These are phyloP conservation scores for Nadsonia commutata DNA, from an alignment of 1,139 yeast genomes.

Conservation along the genomic window DNA sequence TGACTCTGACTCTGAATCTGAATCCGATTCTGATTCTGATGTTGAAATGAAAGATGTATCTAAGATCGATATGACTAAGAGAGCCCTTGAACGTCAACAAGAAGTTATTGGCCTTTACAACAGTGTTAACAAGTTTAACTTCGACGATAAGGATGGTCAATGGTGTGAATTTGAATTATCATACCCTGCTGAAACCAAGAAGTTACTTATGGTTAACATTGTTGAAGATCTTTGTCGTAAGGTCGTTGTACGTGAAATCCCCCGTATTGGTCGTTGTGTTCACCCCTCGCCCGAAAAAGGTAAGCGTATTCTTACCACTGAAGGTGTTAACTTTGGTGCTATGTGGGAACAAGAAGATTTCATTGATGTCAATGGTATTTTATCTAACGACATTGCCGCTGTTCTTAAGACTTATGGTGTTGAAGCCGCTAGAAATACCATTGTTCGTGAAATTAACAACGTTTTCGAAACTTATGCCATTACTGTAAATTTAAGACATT, in stretches of 20 bases:
- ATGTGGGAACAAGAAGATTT: constrained; percentile 98
- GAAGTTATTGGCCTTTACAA: constrained; percentile 63
- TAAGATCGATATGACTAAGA: constrained; percentile 29
- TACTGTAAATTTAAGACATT: constrained; percentile 81
- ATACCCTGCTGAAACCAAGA: constrained; percentile 74
- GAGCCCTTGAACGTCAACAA: constrained; percentile 72
- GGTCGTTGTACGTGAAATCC: constrained; percentile 87
- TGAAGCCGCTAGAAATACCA: constrained; percentile 96
- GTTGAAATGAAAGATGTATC: constrained; percentile 17
- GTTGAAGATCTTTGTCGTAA: constrained; percentile 83
- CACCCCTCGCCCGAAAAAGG: constrained; percentile 52
- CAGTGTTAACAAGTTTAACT: constrained; percentile 65
- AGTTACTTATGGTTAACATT: constrained; percentile 92
- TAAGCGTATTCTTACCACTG: constrained; percentile 68
- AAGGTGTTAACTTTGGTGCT: constrained; percentile 93
- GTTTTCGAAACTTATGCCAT: constrained; percentile 97
- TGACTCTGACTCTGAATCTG: constrained; percentile 24
- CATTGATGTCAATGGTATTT: constrained; percentile 72
- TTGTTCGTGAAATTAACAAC: constrained; percentile 88
- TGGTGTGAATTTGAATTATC: constrained; percentile 90
- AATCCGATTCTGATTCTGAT: constrained; percentile 18
- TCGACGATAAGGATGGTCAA: constrained; percentile 75
- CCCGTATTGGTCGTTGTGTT: constrained; percentile 83
- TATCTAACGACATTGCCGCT: constrained; percentile 85
- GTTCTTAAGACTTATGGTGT: constrained; percentile 91